Evolutionary conservation across 2,329 filamentous ascomycete genomes (phyloP).

Genomic region (Helotiales sp.): DNA sequence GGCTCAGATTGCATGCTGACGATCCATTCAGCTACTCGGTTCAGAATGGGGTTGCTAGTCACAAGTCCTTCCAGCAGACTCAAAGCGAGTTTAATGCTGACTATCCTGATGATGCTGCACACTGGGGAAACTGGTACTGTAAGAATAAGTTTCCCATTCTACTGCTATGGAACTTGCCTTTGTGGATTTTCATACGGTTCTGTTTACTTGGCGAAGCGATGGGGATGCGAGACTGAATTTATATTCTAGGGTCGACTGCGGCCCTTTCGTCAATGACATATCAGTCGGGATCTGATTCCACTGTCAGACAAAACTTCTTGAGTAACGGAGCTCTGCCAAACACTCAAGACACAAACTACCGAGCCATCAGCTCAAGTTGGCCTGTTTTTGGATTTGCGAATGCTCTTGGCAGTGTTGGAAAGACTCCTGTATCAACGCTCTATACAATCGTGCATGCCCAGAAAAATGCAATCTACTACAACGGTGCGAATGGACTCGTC

Average conservation of each 20-base stretch:
- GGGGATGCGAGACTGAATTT: background rate
- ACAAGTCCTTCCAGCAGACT: constrained; percentile 33
- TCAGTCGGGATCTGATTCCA: constrained; percentile 69
- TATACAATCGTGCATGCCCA: constrained; percentile 41
- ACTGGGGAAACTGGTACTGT: constrained; percentile 84
- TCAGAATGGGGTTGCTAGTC: constrained; percentile 34
- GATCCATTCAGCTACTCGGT: constrained; percentile 31
- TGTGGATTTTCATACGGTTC: no score
- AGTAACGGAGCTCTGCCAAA: constrained; percentile 67
- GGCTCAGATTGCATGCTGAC: background rate
- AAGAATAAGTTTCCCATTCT: background rate
- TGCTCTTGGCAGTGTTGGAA: constrained; percentile 34
- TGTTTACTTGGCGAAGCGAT: background rate
- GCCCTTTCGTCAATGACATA: constrained; percentile 60
- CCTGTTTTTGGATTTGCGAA: constrained; percentile 77
- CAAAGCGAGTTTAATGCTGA: constrained; percentile 41
- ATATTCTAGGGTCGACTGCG: constrained; percentile 58
- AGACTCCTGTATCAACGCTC: constrained; percentile 26
- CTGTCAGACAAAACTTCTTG: constrained; percentile 70
- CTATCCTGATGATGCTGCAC: constrained; percentile 54
- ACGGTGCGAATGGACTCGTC: constrained; percentile 55
- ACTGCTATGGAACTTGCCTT: no score
- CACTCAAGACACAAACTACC: constrained; percentile 66
- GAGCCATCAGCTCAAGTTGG: constrained; percentile 71
- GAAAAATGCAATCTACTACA: constrained; percentile 36